A percentile compares a stretch with the other conserved stretches of the same genome.
Conservation (phyloP, 768 basidiomycete species). For the Boletus pseudo-olivaceus region DNA sequence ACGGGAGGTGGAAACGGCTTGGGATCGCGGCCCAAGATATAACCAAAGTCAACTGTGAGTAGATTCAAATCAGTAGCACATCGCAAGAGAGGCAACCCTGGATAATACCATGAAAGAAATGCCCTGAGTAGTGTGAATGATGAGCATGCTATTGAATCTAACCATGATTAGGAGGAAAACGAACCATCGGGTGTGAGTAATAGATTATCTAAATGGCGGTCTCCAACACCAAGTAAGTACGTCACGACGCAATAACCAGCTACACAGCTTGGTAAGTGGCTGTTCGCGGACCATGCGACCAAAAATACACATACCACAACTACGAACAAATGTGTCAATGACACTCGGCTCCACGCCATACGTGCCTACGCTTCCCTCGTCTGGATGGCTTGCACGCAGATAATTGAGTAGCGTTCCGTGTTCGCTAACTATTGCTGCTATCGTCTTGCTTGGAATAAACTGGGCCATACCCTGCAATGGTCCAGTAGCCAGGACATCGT, state of each 20-base stretch:
- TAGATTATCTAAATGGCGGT: conserved; percentile 94
- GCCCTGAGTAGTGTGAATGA: conserved; percentile 42
- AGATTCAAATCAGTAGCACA: conserved; percentile 8
- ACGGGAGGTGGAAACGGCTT: conserved; percentile 98
- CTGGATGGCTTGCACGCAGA: conserved; percentile 79
- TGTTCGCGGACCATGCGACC: neutral
- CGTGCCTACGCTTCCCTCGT: conserved; percentile 92
- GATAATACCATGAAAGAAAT: conserved; percentile 91
- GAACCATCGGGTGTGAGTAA: conserved; percentile 87
- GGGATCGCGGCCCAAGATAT: conserved; percentile 95
- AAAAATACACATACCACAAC: conserved; percentile 70
- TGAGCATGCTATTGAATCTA: conserved; percentile 1
- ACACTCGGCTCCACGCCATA: conserved; percentile 93
- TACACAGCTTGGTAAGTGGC: conserved; percentile 33
- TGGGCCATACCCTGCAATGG: conserved; percentile 93
- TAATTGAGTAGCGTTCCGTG: conserved; percentile 87
- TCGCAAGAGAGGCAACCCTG: neutral
- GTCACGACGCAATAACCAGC: conserved; percentile 98
- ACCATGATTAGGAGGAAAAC: conserved; percentile 13
- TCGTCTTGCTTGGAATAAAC: conserved; percentile 93
- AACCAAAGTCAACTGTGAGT: conserved; percentile 88
- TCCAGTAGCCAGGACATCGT: conserved; percentile 91
- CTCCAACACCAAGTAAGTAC: conserved; percentile 93
- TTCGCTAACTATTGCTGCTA: conserved; percentile 92
- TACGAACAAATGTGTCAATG: conserved; percentile 93